Evolutionary conservation across 768 basidiomycete species (phyloP), one percentile per base, ranked within the genome.

Genomic region (Gyrodon lividus): DNA sequence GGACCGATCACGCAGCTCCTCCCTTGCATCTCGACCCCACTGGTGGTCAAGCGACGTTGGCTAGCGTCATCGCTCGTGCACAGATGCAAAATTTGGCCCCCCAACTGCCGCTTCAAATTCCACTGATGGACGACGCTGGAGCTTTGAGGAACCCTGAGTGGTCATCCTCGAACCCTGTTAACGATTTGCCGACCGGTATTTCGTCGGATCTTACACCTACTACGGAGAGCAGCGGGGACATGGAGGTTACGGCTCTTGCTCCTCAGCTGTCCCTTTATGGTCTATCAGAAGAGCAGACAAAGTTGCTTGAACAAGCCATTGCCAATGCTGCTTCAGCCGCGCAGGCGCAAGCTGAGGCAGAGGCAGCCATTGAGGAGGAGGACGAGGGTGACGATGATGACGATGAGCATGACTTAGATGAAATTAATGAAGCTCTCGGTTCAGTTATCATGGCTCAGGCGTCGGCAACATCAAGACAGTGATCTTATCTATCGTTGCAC

Each of bases 341-440:
- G 1, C 86, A 87, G 57, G 83, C 86, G 17, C 86, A 87, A 59
- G 87, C 87, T 0, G 87, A 89, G 56, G 88, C 87, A 0, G 86
- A 89, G 57, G 86, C 87, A 3, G 85, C 84, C 0, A 62, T 86
- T 47, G 87, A 88, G 62, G 87, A 87, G 59, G 82, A 86, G 53
- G 82, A 80, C 33, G 83, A 84, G 9, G 76, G 74, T 1, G 72
- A 77, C 24, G 73, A 74, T 7, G 75, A 72, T 7, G 72, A 72
- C n/a, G 72, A 68, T 30, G 74, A 74, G 34, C 48, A 51, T 3
- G 61, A 57, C 23, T 16, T 47, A 17, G 51, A 66, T 13, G 61
- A 62, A 28, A 48, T 30, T 14, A 50, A 59, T n/a, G 52, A 43
- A n/a, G 37, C 55, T 19, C 46, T 54, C 33, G 19, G 51, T 46